These are phyloP conservation scores for Tuctoria greenei DNA, from an alignment of 176 grass and related monocot species.

Conservation along the genomic window DNA sequence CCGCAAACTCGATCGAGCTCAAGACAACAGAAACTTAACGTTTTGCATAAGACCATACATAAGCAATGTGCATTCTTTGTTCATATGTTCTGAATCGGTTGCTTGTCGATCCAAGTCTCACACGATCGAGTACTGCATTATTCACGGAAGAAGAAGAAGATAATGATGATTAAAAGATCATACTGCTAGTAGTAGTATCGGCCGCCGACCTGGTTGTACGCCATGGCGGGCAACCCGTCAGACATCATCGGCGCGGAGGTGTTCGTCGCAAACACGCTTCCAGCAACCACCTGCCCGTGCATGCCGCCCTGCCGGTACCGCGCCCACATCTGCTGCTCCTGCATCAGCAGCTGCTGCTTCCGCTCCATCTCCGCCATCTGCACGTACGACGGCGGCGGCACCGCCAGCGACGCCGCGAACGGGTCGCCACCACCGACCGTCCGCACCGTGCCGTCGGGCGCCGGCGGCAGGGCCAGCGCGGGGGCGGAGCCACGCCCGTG, in stretches of 20 bases:
- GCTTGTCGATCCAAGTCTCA: neutral
- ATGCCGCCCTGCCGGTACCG: conserved; percentile 61
- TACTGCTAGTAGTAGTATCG: conserved; percentile 46
- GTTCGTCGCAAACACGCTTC: conserved; percentile 41
- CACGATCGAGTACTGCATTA: neutral
- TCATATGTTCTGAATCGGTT: neutral
- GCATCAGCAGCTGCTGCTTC: conserved; percentile 70
- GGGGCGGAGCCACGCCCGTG: conserved; percentile 11
- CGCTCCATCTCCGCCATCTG: conserved; percentile 81
- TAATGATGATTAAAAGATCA: neutral
- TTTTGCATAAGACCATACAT: neutral
- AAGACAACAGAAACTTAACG: neutral
- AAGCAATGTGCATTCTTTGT: neutral
- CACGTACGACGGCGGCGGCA: conserved; percentile 76
- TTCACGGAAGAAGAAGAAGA: neutral
- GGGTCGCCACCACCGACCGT: conserved; percentile 54
- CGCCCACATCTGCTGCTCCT: conserved; percentile 81
- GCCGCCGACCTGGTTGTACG: conserved; percentile 41
- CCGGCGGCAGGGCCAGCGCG: conserved; percentile 65
- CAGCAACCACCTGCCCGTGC: conserved; percentile 49
- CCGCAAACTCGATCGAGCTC: neutral
- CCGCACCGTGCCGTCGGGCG: conserved; percentile 45
- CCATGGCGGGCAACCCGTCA: conserved; percentile 52
- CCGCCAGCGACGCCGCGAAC: conserved; percentile 62
- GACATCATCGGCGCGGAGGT: conserved; percentile 26